A percentile compares a stretch with the other conserved stretches of the same genome.
phyloP scores from a whole-genome alignment of 2,329 filamentous ascomycete genomes.

The Fusarium oxysporum region DNA sequence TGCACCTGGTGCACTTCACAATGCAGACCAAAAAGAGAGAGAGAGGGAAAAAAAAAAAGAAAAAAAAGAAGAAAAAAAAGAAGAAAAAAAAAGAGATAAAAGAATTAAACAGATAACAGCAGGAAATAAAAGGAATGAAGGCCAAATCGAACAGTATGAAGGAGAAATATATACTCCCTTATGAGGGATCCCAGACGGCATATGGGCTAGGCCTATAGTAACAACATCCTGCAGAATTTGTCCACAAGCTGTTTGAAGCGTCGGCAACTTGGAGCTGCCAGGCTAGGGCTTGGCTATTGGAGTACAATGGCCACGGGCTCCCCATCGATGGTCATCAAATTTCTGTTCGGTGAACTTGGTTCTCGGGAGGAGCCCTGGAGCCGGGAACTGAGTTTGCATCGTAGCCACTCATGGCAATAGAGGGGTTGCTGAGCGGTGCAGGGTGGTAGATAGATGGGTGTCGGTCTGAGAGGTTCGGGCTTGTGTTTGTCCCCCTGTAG shows the following conservation, averaged over 20 bases:
- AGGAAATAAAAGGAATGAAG: neutral
- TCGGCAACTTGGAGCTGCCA: neutral
- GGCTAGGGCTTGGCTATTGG: neutral
- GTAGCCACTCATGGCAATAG: conserved; percentile 14
- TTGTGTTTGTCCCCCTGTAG: conserved; percentile 60
- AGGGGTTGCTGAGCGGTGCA: conserved; percentile 55
- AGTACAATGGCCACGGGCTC: neutral
- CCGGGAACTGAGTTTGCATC: conserved; percentile 6
- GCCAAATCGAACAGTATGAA: neutral
- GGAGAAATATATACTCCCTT: neutral
- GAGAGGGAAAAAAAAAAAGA: neutral
- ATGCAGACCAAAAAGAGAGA: neutral
- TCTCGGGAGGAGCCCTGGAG: conserved; percentile 11
- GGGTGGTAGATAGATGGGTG: conserved; percentile 64
- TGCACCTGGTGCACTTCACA: conserved; percentile 17
- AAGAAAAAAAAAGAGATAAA: neutral
- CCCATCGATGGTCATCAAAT: neutral
- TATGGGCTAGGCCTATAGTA: neutral
- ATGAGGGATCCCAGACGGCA: neutral
- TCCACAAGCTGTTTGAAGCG: neutral
- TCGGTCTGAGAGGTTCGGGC: conserved; percentile 59
- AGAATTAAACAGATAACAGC: neutral
- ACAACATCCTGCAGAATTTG: neutral
- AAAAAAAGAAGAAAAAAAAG: neutral
- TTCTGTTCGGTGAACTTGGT: conserved; percentile 6